Base-by-base conservation (phyloP, 176 grass and related monocot species). In the Aegilops speltoides region DNA sequence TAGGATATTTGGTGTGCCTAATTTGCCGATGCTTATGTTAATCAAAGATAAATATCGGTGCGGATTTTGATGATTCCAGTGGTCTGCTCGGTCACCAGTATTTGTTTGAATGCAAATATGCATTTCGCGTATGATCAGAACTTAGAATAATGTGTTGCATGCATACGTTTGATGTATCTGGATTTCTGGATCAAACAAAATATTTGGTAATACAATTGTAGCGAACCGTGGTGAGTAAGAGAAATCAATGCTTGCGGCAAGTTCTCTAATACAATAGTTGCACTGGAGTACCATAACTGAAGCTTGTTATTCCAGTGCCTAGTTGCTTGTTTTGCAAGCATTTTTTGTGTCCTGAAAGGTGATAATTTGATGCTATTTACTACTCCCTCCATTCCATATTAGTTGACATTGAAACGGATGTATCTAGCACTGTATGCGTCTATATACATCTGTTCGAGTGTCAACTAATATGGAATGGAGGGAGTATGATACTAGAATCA, bases 171-270 rank as follows among this genome's bases (percentile, higher is more conserved):
- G 43, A n/a, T 26, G 32, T 31, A 16, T 86, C 5, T 34, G 25
- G 46, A 50, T 24, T 63, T 86, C 67, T 86, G 24, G 34, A 86
- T 63, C 50, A 38, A 36, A 61, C 20, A 22, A 15, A 61, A 62
- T 62, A 11, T 25, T 41, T 26, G 26, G 43, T 14, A 64, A 32
- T 77, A 6, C 50, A 63, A 23, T 20, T 80, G 8, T 52, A 17
- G n/a, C 22, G 12, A 68, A 69, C 43, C 43, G 29, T 73, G 38
- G n/a, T 23, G 8, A 11, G 16, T 40, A 54, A 63, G 11, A 16
- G n/a, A 68, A 78, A 5, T 77, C 11, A 26, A 1, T 46, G 7
- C 15, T 15, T 82, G 1, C 0, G 26, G 15, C 15, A 33, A 12
- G 19, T 52, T 87, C 54, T 64, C 10, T 5, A 17, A 46, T 24